Percentiles rank a stretch among this genome's conserved stretches.
Evolutionary conservation across 495 filamentous ascomycete genomes (phyloP).

Genomic region (Mycothermus thermophilus): DNA sequence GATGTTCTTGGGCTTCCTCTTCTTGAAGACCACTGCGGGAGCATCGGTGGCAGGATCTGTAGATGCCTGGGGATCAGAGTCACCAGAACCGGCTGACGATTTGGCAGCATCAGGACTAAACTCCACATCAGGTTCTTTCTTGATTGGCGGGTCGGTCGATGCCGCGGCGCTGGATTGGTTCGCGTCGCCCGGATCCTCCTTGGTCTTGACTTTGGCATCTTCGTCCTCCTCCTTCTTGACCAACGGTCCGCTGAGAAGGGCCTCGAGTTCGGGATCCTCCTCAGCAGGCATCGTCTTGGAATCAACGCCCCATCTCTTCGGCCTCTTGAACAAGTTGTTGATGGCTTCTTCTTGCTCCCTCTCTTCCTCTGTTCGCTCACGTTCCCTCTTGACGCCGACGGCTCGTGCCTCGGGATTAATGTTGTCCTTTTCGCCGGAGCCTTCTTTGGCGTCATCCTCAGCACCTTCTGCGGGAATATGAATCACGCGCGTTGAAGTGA

Average conservation of each 20-base stretch:
- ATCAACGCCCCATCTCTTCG: slow-evolving; percentile 60
- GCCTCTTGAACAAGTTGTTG: slow-evolving; percentile 40
- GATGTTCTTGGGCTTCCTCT: slow-evolving; percentile 70
- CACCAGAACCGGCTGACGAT: neutral
- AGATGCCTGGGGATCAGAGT: no score
- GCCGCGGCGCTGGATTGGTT: neutral
- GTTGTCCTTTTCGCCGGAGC: slow-evolving; percentile 6
- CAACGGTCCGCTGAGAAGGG: slow-evolving; percentile 43
- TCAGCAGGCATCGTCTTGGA: slow-evolving; percentile 53
- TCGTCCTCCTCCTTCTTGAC: slow-evolving; percentile 21
- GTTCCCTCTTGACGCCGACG: slow-evolving; percentile 56
- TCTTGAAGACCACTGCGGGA: slow-evolving; percentile 63
- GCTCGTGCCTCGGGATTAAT: slow-evolving; percentile 22
- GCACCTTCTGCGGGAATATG: slow-evolving; percentile 11
- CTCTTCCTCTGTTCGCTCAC: slow-evolving; percentile 46
- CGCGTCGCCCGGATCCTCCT: slow-evolving; percentile 11
- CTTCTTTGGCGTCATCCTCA: slow-evolving; percentile 12
- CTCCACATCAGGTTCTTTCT: slow-evolving; percentile 3
- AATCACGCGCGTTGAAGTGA: slow-evolving; percentile 42
- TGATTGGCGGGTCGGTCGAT: slow-evolving; percentile 1
- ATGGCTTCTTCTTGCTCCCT: slow-evolving; percentile 48
- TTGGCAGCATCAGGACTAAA: neutral
- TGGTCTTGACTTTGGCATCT: slow-evolving; percentile 25
- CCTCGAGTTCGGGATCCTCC: slow-evolving; percentile 56
- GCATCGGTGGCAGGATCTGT: neutral